Conservation (phyloP, 2,329 filamentous ascomycete genomes). For the Beauveria medogensis region DNA sequence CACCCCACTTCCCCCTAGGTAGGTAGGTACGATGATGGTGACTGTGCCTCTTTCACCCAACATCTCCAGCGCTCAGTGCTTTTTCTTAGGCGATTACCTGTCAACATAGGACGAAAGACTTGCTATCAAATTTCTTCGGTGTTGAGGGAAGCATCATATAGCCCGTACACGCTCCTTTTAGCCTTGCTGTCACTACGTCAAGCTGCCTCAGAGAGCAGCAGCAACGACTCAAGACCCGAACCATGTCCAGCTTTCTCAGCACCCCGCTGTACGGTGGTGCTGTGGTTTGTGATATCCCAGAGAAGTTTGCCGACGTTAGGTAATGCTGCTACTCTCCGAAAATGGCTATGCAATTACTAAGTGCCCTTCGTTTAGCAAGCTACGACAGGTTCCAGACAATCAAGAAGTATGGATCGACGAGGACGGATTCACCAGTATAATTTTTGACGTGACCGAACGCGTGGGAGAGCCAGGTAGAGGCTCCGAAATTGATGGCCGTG, state of each 20-base stretch:
- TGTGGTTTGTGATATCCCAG: slow-evolving; percentile 59
- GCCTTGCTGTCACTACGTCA: background rate
- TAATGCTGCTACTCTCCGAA: slow-evolving; percentile 25
- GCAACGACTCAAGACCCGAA: slow-evolving; percentile 7
- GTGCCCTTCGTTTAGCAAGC: slow-evolving; percentile 39
- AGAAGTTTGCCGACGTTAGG: slow-evolving; percentile 66
- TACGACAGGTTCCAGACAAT: slow-evolving; percentile 73
- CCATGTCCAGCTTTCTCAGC: slow-evolving; percentile 46
- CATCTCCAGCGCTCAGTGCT: background rate
- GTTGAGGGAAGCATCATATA: background rate
- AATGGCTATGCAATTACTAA: background rate
- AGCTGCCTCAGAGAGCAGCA: too few species aligned
- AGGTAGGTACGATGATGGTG: background rate
- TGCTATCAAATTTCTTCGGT: background rate
- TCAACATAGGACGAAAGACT: background rate
- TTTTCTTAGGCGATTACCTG: background rate
- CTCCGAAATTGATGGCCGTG: slow-evolving; percentile 59
- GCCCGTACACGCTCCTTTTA: background rate
- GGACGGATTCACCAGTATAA: slow-evolving; percentile 76
- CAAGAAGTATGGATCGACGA: slow-evolving; percentile 89
- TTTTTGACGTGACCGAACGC: slow-evolving; percentile 84
- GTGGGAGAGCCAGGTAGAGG: slow-evolving; percentile 49
- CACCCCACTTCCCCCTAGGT: background rate
- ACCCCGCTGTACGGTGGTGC: slow-evolving; percentile 66
- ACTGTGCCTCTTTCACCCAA: background rate